Evolutionary conservation across 1,284 basidiomycete species (phyloP).

Genomic region (Tremellales sp.): DNA sequence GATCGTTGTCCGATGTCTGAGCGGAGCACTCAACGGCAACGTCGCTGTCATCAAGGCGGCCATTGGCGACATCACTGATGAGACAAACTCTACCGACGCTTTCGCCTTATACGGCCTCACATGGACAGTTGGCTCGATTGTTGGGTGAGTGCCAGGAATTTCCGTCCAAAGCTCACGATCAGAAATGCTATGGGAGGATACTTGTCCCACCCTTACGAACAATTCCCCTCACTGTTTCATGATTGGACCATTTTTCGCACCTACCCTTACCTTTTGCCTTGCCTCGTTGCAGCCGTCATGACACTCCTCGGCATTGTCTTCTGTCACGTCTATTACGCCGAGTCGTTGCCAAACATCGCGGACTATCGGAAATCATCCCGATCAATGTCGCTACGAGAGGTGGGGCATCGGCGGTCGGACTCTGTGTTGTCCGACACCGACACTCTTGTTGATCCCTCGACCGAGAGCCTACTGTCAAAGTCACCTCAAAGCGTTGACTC

Average conservation of each 20-base stretch:
- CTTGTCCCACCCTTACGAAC: slow-evolving; percentile 49
- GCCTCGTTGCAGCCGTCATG: slow-evolving; percentile 43
- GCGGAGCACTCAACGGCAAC: slow-evolving; percentile 44
- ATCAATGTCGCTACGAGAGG: not conserved
- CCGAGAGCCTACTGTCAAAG: slow-evolving; percentile 13
- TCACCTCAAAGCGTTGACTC: slow-evolving; percentile 4
- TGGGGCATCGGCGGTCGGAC: not conserved
- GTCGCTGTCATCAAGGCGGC: slow-evolving; percentile 45
- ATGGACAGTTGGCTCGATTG: slow-evolving; percentile 43
- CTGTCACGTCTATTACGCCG: slow-evolving; percentile 42
- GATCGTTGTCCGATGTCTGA: slow-evolving; percentile 35
- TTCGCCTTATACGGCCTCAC: slow-evolving; percentile 47
- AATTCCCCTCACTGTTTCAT: slow-evolving; percentile 48
- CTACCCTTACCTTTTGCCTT: slow-evolving; percentile 52
- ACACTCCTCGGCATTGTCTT: slow-evolving; percentile 49
- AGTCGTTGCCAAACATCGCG: slow-evolving; percentile 24
- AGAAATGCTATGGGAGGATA: slow-evolving; percentile 37
- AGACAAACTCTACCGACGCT: slow-evolving; percentile 44
- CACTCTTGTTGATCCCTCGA: slow-evolving; percentile 8
- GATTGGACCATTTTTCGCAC: slow-evolving; percentile 34
- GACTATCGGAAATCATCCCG: not conserved
- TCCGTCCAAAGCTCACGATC: not conserved
- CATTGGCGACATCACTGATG: slow-evolving; percentile 47
- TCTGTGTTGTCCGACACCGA: slow-evolving; percentile 13
- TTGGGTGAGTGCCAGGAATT: slow-evolving; percentile 25